Percentiles rank a stretch among this genome's conserved stretches.
Conservation (phyloP, 225 moss, liverwort and hornwort genomes). For the Lunularia cruciata region DNA sequence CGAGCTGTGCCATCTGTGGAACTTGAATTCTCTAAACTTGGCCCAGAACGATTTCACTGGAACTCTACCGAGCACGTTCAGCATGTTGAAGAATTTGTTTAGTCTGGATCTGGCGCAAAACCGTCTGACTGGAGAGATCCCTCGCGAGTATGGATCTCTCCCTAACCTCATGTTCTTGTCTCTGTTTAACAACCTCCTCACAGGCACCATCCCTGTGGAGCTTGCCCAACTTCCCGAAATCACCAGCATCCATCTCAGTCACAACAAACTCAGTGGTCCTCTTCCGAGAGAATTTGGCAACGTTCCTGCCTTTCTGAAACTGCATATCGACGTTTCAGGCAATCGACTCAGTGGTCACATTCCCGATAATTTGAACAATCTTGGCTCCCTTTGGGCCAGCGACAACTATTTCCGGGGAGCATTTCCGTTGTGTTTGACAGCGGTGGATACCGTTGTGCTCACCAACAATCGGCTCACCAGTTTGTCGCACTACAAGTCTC, state of each 20-base stretch:
- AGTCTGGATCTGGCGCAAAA: slow-evolving; percentile 31
- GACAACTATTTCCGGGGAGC: slow-evolving; percentile 26
- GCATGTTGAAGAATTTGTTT: slow-evolving; percentile 18
- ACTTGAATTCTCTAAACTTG: slow-evolving; percentile 32
- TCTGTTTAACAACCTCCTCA: slow-evolving; percentile 28
- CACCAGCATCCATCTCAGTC: slow-evolving; percentile 21
- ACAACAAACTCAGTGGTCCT: slow-evolving; percentile 38
- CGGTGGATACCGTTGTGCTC: slow-evolving; percentile 23
- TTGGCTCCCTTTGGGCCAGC: slow-evolving; percentile 20
- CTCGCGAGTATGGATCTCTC: slow-evolving; percentile 26
- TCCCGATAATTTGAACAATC: slow-evolving; percentile 26
- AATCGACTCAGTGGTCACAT: slow-evolving; percentile 38
- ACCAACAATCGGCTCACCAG: slow-evolving; percentile 36
- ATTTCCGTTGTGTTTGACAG: slow-evolving; percentile 36
- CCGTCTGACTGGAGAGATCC: slow-evolving; percentile 32
- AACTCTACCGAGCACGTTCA: slow-evolving; percentile 14
- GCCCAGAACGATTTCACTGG: slow-evolving; percentile 30
- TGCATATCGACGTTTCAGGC: slow-evolving; percentile 32
- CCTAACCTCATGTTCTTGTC: slow-evolving; percentile 29
- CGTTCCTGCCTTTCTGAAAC: slow-evolving; percentile 22
- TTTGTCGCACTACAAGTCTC: slow-evolving; percentile 46
- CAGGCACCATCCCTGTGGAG: slow-evolving; percentile 36
- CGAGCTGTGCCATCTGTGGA: slow-evolving; percentile 28
- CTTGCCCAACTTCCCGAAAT: slow-evolving; percentile 26
- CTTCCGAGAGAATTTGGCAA: slow-evolving; percentile 37